Conservation (phyloP, 2,329 filamentous ascomycete genomes). For the Xylaria digitata region DNA sequence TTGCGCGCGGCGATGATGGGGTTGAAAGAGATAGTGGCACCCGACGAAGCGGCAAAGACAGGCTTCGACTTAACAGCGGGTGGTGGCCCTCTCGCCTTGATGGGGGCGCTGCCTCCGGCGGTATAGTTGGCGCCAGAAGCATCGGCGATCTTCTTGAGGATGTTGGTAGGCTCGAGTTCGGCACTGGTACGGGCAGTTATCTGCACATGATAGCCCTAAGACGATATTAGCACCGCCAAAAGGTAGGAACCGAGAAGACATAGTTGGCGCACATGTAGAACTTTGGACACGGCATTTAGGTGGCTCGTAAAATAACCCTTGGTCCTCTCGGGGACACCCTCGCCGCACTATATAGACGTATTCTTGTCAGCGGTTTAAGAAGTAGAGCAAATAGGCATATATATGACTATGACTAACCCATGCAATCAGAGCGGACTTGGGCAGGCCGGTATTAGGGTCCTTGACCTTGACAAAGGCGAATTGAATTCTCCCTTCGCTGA, state of each 20-base stretch:
- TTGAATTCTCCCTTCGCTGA: conserved; percentile 95
- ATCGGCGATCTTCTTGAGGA: conserved; percentile 93
- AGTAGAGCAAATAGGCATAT: background rate
- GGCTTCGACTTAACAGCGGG: conserved; percentile 88
- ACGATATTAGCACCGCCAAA: conserved; percentile 33
- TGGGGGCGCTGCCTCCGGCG: conserved; percentile 68
- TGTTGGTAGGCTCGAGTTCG: conserved; percentile 86
- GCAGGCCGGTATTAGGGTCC: conserved; percentile 88
- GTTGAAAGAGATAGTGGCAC: conserved; percentile 67
- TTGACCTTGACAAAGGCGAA: conserved; percentile 98
- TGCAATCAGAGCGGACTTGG: conserved; percentile 92
- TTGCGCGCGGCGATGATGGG: conserved; percentile 75
- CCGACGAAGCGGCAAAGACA: conserved; percentile 83
- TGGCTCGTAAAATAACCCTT: conserved; percentile 99
- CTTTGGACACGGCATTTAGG: conserved; percentile 85
- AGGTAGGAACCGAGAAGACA: conserved; percentile 6
- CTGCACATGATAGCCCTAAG: conserved; percentile 91
- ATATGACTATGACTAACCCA: conserved; percentile 66
- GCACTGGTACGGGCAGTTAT: conserved; percentile 92
- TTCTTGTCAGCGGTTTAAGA: conserved; percentile 22
- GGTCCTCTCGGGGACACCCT: conserved; percentile 96
- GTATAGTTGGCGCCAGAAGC: conserved; percentile 96
- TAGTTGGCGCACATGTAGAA: conserved; percentile 71
- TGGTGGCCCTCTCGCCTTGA: conserved; percentile 64
- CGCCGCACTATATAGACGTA: conserved; percentile 73